Conservation (phyloP, 2,329 filamentous ascomycete genomes). For the Trichophyton mentagrophytes region DNA sequence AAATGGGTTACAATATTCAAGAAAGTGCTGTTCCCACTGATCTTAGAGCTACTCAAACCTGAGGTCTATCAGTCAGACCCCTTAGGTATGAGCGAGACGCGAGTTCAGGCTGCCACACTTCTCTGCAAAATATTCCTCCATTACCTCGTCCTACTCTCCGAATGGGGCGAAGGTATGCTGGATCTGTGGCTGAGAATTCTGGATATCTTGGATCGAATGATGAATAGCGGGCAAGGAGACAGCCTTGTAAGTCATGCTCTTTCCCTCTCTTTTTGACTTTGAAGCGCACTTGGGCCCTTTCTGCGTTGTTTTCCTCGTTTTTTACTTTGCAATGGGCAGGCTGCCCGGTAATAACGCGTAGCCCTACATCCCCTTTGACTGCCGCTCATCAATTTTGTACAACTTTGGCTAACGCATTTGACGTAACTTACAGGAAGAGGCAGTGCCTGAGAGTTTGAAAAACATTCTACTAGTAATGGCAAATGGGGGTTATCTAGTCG, state of each 20-base stretch:
- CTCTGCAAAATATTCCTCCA: slow-evolving; percentile 93
- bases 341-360: neutral
- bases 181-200: slow-evolving; percentile 87
- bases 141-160: slow-evolving; percentile 71
- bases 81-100: slow-evolving; percentile 86
- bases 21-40: slow-evolving; percentile 85
- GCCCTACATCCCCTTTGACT: neutral
- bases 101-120: slow-evolving; percentile 79
- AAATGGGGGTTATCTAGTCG: slow-evolving; percentile 63
- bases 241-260: slow-evolving; percentile 52
- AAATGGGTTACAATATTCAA: slow-evolving; percentile 94
- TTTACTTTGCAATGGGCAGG: neutral
- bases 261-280: neutral
- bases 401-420: neutral
- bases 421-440: slow-evolving; percentile 57
- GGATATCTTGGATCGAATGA: slow-evolving; percentile 86
- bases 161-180: slow-evolving; percentile 69
- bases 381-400: slow-evolving; percentile 3
- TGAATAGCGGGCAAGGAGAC: slow-evolving; percentile 89
- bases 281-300: neutral
- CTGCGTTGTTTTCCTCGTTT: neutral
- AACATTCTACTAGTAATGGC: slow-evolving; percentile 94
- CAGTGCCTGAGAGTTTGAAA: slow-evolving; percentile 87
- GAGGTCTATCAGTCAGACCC: slow-evolving; percentile 89
- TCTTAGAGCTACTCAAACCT: slow-evolving; percentile 75